phyloP scores from a whole-genome alignment of 768 basidiomycete species.

The Rossbeevera mucosa region DNA sequence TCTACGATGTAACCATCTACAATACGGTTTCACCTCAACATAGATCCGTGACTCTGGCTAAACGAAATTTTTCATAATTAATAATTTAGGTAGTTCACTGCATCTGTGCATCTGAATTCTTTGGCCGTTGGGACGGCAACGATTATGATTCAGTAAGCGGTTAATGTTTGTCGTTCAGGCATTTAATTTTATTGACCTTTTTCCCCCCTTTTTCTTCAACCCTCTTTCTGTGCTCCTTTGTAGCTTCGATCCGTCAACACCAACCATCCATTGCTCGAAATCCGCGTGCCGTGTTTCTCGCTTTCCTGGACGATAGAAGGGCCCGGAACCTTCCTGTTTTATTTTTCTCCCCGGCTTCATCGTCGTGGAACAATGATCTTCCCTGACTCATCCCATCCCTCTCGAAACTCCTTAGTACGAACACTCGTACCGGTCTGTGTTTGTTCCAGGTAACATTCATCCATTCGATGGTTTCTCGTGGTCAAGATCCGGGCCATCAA shows the following conservation, averaged over 20 bases:
- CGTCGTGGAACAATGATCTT: neutral
- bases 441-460: slow-evolving; percentile 5
- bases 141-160: slow-evolving; percentile 19
- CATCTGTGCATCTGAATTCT: slow-evolving; percentile 22
- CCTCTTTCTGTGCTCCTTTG: neutral
- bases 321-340: slow-evolving; percentile 1
- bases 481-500: neutral
- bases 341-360: neutral
- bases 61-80: slow-evolving; percentile 15
- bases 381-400: neutral
- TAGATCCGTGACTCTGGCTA: slow-evolving; percentile 24
- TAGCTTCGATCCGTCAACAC: slow-evolving; percentile 4
- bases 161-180: slow-evolving; percentile 6
- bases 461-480: neutral
- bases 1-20: slow-evolving; percentile 30
- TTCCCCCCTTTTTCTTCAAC: neutral
- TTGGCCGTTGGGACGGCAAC: neutral
- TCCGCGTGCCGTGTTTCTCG: neutral
- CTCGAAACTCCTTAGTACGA: neutral
- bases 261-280: neutral
- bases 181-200: slow-evolving; percentile 14
- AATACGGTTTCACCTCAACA: slow-evolving; percentile 20
- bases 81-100: slow-evolving; percentile 25
- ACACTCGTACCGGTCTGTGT: neutral
- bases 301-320: neutral